Evolutionary conservation across 2,329 filamentous ascomycete species (phyloP), one percentile per base, ranked within the genome.

Genomic region (Claviceps spartinae): DNA sequence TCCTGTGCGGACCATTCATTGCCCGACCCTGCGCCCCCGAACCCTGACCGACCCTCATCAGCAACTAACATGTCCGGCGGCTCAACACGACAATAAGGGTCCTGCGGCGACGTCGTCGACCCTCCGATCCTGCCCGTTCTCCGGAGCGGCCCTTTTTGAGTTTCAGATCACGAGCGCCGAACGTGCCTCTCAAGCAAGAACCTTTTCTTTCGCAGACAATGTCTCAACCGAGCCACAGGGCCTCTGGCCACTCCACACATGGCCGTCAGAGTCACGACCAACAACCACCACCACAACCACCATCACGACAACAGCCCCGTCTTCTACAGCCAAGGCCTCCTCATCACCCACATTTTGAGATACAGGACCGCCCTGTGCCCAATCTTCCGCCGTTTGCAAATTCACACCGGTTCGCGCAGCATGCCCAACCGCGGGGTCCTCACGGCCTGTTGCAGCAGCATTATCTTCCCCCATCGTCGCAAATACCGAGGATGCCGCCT

Each of bases 161-260:
- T 34, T 34, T 34, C 30, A 34, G 30, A 34, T 34, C 30, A 34
- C 30, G 30, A 34, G 30, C 30, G 9, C 30, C 30, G 30, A 34
- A 34, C 30, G 30, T 34, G 30, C 30, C 9, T 11, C 9, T 9
- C 30, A 34, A 34, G 30, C 30, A 34, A 34, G 30, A 34, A 11
- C 30, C 30, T 34, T 34, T 34, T 11, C 3, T 34, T 7, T 34
- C 30, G 30, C 51, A 37, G 60, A 65, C 51, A 34, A 61, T 63
- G 60, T 59, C 63, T 44, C 65, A 66, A 57, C 63, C 60, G 62
- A 51, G 47, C 44, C 57, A 59, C 34, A 57, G 54, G 43, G 45
- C 48, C 4, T 36, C 41, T 41, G 50, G 36, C 18, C 50, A 47
- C 22, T 20, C 51, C 5, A 38, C 46, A 26, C 18, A 46, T 6